Conservation (phyloP, 2,329 filamentous ascomycete genomes). For the Setomelanomma holmii region DNA sequence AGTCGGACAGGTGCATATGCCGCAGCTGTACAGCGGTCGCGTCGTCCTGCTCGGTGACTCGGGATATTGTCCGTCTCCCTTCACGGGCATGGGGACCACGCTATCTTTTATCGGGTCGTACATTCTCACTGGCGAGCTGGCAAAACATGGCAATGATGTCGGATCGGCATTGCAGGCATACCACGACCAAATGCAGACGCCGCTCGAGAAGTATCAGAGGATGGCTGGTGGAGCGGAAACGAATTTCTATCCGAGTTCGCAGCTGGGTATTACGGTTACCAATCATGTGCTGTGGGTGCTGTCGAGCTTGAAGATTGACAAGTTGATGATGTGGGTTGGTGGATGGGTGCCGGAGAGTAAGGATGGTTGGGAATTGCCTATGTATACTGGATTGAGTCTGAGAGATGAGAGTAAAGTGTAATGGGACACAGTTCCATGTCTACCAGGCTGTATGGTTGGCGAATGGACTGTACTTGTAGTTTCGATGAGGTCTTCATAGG, state of each 20-base stretch:
- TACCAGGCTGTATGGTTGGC: too few species aligned
- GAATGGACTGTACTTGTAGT: too few species aligned
- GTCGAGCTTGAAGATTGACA: slow-evolving; percentile 47
- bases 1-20: slow-evolving; percentile 55
- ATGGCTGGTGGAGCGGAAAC: slow-evolving; percentile 1
- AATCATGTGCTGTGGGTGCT: slow-evolving; percentile 38
- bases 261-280: slow-evolving; percentile 42
- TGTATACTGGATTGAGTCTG: slow-evolving; percentile 31
- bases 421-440: background rate
- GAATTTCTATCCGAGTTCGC: slow-evolving; percentile 33
- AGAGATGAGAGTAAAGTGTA: background rate
- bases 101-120: slow-evolving; percentile 49
- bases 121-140: slow-evolving; percentile 47
- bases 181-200: slow-evolving; percentile 21
- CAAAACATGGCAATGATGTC: slow-evolving; percentile 14
- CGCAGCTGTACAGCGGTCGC: slow-evolving; percentile 54
- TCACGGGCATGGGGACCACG: slow-evolving; percentile 34
- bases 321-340: slow-evolving; percentile 26
- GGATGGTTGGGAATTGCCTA: slow-evolving; percentile 49
- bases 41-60: slow-evolving; percentile 64
- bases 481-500: too few species aligned
- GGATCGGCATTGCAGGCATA: slow-evolving; percentile 30
- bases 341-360: slow-evolving; percentile 44
- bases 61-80: slow-evolving; percentile 36
- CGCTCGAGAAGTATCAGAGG: slow-evolving; percentile 28